These are phyloP conservation scores for Colletotrichum paranaense DNA, from an alignment of 2,329 filamentous ascomycete species.

Conservation along the genomic window DNA sequence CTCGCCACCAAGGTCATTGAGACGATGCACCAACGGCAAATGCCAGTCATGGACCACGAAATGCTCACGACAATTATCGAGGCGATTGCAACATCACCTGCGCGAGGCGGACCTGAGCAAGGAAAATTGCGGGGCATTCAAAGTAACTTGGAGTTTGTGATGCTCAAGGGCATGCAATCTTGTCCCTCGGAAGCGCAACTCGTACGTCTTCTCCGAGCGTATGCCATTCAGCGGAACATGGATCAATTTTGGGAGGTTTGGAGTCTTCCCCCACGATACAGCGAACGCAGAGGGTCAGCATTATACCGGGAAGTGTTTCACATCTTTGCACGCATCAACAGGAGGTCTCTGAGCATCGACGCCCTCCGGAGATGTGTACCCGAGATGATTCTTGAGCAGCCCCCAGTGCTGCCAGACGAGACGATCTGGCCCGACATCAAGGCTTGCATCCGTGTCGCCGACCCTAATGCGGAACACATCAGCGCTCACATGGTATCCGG, in stretches of 20 bases:
- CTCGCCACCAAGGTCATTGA: constrained; percentile 57
- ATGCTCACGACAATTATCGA: constrained; percentile 62
- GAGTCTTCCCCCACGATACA: constrained; percentile 63
- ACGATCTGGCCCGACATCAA: constrained; percentile 60
- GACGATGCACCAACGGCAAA: constrained; percentile 57
- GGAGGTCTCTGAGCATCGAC: constrained; percentile 56
- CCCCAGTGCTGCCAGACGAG: constrained; percentile 57
- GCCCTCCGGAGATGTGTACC: constrained; percentile 65
- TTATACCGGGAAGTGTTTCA: constrained; percentile 68
- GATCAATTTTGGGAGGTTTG: constrained; percentile 71
- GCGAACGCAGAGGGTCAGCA: constrained; percentile 57
- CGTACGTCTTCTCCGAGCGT: constrained; percentile 56
- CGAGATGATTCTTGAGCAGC: constrained; percentile 68
- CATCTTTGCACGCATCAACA: constrained; percentile 56
- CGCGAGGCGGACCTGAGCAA: constrained; percentile 38
- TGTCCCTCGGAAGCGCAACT: constrained; percentile 52
- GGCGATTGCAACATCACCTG: constrained; percentile 46
- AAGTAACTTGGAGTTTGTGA: constrained; percentile 56
- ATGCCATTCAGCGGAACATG: constrained; percentile 62
- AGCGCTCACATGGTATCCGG: constrained; percentile 34
- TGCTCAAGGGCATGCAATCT: constrained; percentile 49
- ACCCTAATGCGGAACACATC: constrained; percentile 58
- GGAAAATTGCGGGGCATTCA: constrained; percentile 52
- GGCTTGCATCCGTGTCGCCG: constrained; percentile 65
- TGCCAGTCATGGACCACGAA: constrained; percentile 55